Evolutionary conservation across 345 rosid genomes (phyloP).

Genomic region (Noccaea bulbosa): DNA sequence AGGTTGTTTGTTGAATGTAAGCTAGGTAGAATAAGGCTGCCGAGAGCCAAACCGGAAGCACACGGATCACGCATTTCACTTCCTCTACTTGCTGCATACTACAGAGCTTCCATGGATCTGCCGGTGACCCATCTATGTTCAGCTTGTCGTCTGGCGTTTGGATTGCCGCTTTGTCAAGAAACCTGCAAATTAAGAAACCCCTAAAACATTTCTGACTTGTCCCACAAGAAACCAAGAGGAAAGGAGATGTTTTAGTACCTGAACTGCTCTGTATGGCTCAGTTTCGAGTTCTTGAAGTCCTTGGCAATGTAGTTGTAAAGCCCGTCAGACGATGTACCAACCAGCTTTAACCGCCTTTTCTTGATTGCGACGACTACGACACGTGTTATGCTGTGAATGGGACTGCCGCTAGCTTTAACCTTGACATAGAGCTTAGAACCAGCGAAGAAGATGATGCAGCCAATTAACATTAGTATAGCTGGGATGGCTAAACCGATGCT

Average conservation of each 20-base stretch:
- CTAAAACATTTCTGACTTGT: constrained; percentile 15
- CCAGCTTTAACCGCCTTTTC: constrained; percentile 52
- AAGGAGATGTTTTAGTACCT: constrained; percentile 12
- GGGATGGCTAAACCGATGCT: constrained; percentile 74
- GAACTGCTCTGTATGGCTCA: constrained; percentile 44
- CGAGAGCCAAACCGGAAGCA: constrained; percentile 66
- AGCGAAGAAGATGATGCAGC: constrained; percentile 56
- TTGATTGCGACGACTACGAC: constrained; percentile 55
- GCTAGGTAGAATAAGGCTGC: constrained; percentile 50
- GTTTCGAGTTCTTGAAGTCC: constrained; percentile 44
- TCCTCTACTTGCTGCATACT: constrained; percentile 75
- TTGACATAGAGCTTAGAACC: constrained; percentile 76
- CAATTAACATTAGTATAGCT: constrained; percentile 65
- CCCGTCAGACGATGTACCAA: constrained; percentile 34
- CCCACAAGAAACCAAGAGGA: constrained; percentile 6
- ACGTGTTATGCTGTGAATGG: constrained; percentile 57
- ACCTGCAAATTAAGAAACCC: constrained; percentile 41
- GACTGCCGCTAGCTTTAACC: constrained; percentile 74
- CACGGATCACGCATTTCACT: constrained; percentile 59
- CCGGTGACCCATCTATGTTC: constrained; percentile 55
- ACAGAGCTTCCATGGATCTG: constrained; percentile 65
- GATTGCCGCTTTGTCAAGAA: constrained; percentile 67
- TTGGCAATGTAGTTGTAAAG: constrained; percentile 36
- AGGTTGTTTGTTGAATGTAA: constrained; percentile 59
- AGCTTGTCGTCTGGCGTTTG: constrained; percentile 47